Percentiles rank a stretch among this genome's conserved stretches.
phyloP scores from a whole-genome alignment of 192 early-diverging fungal genomes.

The Mortierella claussenii region DNA sequence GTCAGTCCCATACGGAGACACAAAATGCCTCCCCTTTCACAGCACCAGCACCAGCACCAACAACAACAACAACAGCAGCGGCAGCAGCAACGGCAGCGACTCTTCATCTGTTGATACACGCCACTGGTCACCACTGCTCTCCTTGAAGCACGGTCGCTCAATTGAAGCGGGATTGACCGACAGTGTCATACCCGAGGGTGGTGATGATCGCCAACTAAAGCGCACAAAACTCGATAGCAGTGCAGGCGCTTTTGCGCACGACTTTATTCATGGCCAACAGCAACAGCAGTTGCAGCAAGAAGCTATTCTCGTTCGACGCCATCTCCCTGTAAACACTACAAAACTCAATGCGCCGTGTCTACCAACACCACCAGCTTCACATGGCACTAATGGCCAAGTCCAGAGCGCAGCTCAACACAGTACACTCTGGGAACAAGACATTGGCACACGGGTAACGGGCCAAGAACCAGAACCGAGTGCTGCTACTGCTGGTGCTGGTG shows the following conservation, averaged over 20 bases:
- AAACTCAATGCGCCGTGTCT: neutral
- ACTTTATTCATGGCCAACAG: neutral
- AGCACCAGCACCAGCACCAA: neutral
- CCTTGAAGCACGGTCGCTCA: constrained; percentile 16
- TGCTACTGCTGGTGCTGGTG: neutral
- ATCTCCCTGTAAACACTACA: neutral
- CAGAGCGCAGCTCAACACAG: neutral
- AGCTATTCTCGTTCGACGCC: neutral
- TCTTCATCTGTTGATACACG: neutral
- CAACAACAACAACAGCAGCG: too few relatives aligned
- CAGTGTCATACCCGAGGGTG: neutral
- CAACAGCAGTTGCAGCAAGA: neutral
- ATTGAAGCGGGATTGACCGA: neutral
- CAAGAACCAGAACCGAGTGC: neutral
- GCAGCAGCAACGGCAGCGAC: neutral
- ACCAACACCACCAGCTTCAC: constrained; percentile 10
- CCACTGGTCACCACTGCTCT: neutral
- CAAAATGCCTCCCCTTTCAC: neutral
- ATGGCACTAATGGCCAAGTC: neutral
- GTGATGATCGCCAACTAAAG: constrained; percentile 4
- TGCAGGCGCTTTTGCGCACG: too few relatives aligned
- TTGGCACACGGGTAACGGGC: neutral
- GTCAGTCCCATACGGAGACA: neutral
- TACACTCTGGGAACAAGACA: neutral
- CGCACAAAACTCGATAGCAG: neutral